phyloP scores from a whole-genome alignment of 2,329 filamentous ascomycete species.

The Fusarium ramigenum region DNA sequence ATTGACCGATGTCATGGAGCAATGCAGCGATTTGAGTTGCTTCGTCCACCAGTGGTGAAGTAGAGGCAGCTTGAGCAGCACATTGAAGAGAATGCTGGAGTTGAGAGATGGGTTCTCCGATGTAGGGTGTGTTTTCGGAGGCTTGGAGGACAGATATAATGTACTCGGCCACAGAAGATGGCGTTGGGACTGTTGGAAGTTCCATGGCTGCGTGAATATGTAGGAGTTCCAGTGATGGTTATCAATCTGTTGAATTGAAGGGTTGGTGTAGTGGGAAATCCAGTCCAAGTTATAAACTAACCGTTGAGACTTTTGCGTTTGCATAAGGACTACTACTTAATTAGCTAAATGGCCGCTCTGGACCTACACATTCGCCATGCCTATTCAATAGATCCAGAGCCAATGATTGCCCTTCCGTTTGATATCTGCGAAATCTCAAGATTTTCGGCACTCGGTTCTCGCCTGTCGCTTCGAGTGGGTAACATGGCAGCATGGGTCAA shows the following conservation, averaged over 20 bases:
- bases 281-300: not conserved
- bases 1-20: not conserved
- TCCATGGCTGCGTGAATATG: not conserved
- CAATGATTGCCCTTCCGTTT: not conserved
- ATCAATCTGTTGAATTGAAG: not conserved
- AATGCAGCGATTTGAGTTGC: not conserved
- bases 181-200: not conserved
- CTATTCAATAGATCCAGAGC: no score
- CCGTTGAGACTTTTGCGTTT: fast-evolving
- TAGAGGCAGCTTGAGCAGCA: not conserved
- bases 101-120: not conserved
- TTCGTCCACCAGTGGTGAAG: not conserved
- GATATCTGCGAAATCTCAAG: not conserved
- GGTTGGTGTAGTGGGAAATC: not conserved
- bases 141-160: not conserved
- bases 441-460: not conserved
- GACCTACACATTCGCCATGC: not conserved
- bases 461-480: not conserved
- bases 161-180: not conserved
- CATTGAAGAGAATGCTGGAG: not conserved
- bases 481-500: no score
- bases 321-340: fast-evolving
- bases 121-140: not conserved
- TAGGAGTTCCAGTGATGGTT: no score
- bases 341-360: not conserved